These are phyloP conservation scores for Annulohypoxylon stygium DNA, from an alignment of 495 filamentous ascomycete genomes.

Conservation along the genomic window DNA sequence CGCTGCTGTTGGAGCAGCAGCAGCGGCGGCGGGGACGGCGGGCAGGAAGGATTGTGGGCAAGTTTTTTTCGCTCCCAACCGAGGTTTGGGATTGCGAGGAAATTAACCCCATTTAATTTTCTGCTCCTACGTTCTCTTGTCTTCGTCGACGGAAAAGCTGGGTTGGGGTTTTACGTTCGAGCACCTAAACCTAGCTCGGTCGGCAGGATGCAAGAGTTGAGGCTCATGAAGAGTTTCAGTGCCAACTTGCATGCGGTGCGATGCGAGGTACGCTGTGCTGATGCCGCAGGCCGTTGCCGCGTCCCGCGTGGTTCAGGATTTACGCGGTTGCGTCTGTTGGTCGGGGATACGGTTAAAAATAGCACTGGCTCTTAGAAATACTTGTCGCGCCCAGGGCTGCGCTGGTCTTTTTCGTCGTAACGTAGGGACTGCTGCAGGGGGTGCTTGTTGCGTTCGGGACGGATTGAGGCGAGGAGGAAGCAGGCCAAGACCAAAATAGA, in stretches of 20 bases:
- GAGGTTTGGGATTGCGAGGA: not conserved
- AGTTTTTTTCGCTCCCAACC: not conserved
- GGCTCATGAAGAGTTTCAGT: constrained; percentile 10
- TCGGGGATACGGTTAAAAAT: constrained; percentile 4
- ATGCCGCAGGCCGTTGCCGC: constrained; percentile 2
- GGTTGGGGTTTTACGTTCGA: constrained; percentile 4
- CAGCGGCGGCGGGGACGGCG: not conserved
- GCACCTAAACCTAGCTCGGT: not conserved
- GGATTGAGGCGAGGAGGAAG: not conserved
- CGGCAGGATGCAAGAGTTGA: constrained; percentile 7
- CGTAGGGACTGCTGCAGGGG: constrained; percentile 6
- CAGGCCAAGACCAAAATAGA: not conserved
- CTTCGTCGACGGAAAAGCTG: not conserved
- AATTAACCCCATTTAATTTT: constrained; percentile 9
- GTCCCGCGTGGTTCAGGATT: constrained; percentile 8
- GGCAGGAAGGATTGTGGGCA: not conserved
- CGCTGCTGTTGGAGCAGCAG: not conserved
- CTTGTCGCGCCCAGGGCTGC: not conserved
- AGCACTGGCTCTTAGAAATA: not conserved
- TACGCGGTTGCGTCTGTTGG: not conserved
- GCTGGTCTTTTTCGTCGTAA: constrained; percentile 5
- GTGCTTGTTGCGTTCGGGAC: not conserved
- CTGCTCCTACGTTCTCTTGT: not conserved
- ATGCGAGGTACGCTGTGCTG: not conserved
- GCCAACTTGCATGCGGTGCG: not conserved